Evolutionary conservation across 441 rosid species (phyloP), one percentile per base, ranked within the genome.

Genomic region (Aquilaria agallochum): DNA sequence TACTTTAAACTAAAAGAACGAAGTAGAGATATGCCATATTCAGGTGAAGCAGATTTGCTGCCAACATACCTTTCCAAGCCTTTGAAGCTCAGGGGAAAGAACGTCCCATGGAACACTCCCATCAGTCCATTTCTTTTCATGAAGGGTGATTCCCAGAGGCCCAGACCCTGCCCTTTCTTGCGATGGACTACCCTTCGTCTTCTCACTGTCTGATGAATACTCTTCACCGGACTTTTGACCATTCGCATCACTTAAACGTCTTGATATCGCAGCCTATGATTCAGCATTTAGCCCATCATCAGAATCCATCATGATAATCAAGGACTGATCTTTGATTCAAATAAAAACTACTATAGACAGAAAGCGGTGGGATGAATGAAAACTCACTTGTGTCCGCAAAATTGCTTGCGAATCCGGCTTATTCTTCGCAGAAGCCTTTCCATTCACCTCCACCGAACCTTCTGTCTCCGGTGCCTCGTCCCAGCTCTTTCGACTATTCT

Each of bases 61-160:
- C 27, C 6, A 34, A 53, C 62, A 12, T 72, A 94, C 96, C 93
- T 85, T 88, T 31, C 83, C 92, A 65, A 87, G 88, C 68, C 46
- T 78, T 60, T 80, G 82, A 57, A 93, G 91, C 10, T 79, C 92
- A 31, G 75, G 58, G 50, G 90, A 81, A 50, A 88, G 76, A 0
- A 66, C 68, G 63, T 79, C 86, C 60, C 85, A 72, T 12, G 93
- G 67, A 62, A 88, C 75, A 62, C 92, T 90, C 49, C 91, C 95
- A 74, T 90, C 93, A 1, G 96, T 89, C 97, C 97, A 94, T 79
- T 87, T 94, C 84, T 71, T 78, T 50, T 90, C 97, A 64, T 94
- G 95, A 48, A 87, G 72, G 49, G 79, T 80, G 53, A 94, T 79
- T 30, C 84, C 92, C 20, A 68, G 68, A 67, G 77, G 73, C 63